Percentiles rank a stretch among this genome's conserved stretches.
Evolutionary conservation across 495 filamentous ascomycete species (phyloP).

Genomic region (Cairneyella variabilis): DNA sequence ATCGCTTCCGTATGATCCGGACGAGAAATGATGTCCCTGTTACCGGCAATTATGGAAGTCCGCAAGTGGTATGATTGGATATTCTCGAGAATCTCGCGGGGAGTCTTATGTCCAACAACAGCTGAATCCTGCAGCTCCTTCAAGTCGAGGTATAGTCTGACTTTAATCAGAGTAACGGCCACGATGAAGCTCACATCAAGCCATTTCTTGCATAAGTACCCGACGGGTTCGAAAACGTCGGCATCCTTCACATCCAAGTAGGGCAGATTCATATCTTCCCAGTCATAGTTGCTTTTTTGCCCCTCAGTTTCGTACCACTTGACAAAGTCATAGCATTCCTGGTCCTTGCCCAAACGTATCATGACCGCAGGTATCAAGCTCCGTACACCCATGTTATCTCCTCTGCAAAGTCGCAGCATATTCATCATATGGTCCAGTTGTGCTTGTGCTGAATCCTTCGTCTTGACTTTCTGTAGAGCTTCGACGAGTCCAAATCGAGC

Average conservation of each 20-base stretch:
- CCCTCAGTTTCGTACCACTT: slow-evolving; percentile 38
- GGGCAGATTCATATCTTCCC: slow-evolving; percentile 30
- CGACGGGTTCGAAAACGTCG: slow-evolving; percentile 35
- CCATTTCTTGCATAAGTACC: slow-evolving; percentile 20
- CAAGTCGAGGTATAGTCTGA: slow-evolving; percentile 34
- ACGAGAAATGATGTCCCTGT: slow-evolving; percentile 20
- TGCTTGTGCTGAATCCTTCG: slow-evolving; percentile 32
- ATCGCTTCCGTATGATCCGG: slow-evolving; percentile 12
- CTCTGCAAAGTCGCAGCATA: slow-evolving; percentile 36
- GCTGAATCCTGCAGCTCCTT: slow-evolving; percentile 26
- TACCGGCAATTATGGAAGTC: slow-evolving; percentile 9
- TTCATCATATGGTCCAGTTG: slow-evolving; percentile 34
- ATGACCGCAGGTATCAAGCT: slow-evolving; percentile 36
- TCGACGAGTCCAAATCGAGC: slow-evolving; percentile 31
- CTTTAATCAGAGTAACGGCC: slow-evolving; percentile 34
- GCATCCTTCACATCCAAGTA: slow-evolving; percentile 34
- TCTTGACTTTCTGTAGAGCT: slow-evolving; percentile 31
- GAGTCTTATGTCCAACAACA: slow-evolving; percentile 14
- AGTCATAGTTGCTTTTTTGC: slow-evolving; percentile 31
- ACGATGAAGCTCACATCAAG: slow-evolving; percentile 24
- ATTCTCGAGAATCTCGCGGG: slow-evolving; percentile 26
- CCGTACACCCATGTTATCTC: slow-evolving; percentile 44
- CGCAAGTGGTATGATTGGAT: slow-evolving; percentile 6
- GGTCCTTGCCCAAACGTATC: slow-evolving; percentile 45
- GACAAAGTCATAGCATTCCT: slow-evolving; percentile 53